Evolutionary conservation across 2,329 filamentous ascomycete species (phyloP), one percentile per base, ranked within the genome.

Genomic region (Alternaria brassicae): DNA sequence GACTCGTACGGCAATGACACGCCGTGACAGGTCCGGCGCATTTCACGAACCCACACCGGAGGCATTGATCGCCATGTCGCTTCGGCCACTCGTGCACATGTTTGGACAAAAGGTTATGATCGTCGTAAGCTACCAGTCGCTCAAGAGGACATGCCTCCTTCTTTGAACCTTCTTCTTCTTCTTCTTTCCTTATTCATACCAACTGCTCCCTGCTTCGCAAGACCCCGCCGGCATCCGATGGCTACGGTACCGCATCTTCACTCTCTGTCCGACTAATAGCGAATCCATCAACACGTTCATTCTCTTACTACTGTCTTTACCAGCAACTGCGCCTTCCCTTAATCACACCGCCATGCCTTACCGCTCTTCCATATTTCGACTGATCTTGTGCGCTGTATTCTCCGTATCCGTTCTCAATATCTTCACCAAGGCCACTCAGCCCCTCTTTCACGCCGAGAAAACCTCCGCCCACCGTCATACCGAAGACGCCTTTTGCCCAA

Each of bases 391-490:
- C 61, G 72, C 68, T 54, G 37, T 77, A 36, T 71, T 77, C 48
- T 74, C 72, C 32, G 71, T 75, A 39, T 72, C 72, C 50, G 62
- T 74, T 41, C 70, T 77, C 63, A 77, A 75, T 47, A 61, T 77
- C 58, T 75, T 77, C 66, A 75, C 68, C 25, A 66, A 56, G 23
- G 64, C 68, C 34, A 69, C 70, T 59, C 54, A 73, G 15, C 71
- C 73, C 5, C 71, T 72, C 45, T 72, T 71, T 50, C 66, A 69
- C 34, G 62, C 70, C 49, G 68, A 67, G 25, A 73, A 69, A 41
- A 61, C 72, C 0, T 59, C 61, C 1, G 59, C 69, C 15, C 61
- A 60, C 21, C 49, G 58, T 10, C 60, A 56, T 12, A 53, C 69
- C 30, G 50, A 68, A n/a, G 57, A 66, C 15, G 49, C 74, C 50